phyloP scores from a whole-genome alignment of 1,284 basidiomycete genomes.

The Pseudozyma flocculosa region DNA sequence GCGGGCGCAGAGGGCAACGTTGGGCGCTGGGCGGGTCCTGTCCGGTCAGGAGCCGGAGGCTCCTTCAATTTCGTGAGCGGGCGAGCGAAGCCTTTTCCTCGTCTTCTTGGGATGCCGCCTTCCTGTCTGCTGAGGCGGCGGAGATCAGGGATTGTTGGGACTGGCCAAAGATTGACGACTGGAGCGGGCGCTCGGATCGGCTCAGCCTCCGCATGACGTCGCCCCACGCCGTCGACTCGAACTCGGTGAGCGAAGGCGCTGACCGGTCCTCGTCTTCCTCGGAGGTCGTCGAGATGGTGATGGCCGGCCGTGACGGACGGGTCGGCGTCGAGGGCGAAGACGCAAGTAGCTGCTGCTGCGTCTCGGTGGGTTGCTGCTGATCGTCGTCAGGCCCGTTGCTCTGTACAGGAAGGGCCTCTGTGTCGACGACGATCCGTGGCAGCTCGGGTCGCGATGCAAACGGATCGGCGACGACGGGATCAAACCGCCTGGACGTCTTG shows the following conservation, averaged over 20 bases:
- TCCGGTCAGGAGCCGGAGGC: too few relatives aligned
- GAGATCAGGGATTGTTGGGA: background rate
- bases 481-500: background rate
- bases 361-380: too few relatives aligned
- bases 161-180: background rate
- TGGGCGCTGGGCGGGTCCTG: too few relatives aligned
- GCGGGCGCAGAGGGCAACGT: too few relatives aligned
- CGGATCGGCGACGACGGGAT: conserved; percentile 6
- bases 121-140: too few relatives aligned
- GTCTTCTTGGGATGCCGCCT: background rate
- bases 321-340: background rate
- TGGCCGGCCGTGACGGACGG: conserved; percentile 1
- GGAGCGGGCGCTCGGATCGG: background rate
- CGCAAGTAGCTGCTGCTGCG: background rate
- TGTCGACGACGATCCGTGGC: background rate
- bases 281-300: conserved; percentile 14
- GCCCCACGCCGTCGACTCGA: conserved; percentile 40
- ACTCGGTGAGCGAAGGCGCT: conserved; percentile 31
- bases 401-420: too few relatives aligned
- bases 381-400: too few relatives aligned
- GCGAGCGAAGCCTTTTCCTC: background rate
- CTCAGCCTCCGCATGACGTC: conserved; percentile 38
- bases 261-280: conserved; percentile 27
- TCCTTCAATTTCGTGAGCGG: background rate
- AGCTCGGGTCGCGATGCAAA: conserved; percentile 16